Conservation (phyloP, 176 grass and related monocot genomes). For the Canna indica region DNA sequence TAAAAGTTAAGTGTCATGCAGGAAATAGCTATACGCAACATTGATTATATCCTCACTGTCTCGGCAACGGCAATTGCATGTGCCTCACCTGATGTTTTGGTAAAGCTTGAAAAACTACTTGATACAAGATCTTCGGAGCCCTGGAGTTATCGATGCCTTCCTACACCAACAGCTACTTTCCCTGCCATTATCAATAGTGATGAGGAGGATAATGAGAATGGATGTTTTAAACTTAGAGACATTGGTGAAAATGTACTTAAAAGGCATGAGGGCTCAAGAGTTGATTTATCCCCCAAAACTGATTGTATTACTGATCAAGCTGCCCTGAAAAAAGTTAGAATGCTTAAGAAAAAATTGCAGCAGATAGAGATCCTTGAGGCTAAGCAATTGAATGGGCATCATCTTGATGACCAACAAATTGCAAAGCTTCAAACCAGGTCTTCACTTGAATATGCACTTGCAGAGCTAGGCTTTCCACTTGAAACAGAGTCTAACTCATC, state of each 20-base stretch:
- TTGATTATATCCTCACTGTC: slow-evolving; percentile 91
- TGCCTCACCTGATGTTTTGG: slow-evolving; percentile 74
- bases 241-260: slow-evolving; percentile 31
- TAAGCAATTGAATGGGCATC: slow-evolving; percentile 59
- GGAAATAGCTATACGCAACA: slow-evolving; percentile 86
- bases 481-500: slow-evolving; percentile 30
- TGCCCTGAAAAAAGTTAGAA: slow-evolving; percentile 75
- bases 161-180: slow-evolving; percentile 81
- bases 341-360: slow-evolving; percentile 87
- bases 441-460: slow-evolving; percentile 60
- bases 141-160: slow-evolving; percentile 81
- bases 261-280: slow-evolving; percentile 45
- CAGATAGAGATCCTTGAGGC: slow-evolving; percentile 92
- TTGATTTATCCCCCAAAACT: slow-evolving; percentile 50
- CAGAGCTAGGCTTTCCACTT: slow-evolving; percentile 57
- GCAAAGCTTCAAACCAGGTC: slow-evolving; percentile 66
- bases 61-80: slow-evolving; percentile 57
- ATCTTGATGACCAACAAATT: slow-evolving; percentile 82
- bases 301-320: slow-evolving; percentile 52
- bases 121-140: slow-evolving; percentile 67
- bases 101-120: slow-evolving; percentile 60
- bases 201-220: slow-evolving; percentile 47
- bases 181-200: slow-evolving; percentile 72
- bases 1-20: slow-evolving; percentile 30
- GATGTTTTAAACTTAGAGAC: slow-evolving; percentile 37